Evolutionary conservation across 163 green algal species (phyloP).

Genomic region (Coccomyxa subellipsoidea): DNA sequence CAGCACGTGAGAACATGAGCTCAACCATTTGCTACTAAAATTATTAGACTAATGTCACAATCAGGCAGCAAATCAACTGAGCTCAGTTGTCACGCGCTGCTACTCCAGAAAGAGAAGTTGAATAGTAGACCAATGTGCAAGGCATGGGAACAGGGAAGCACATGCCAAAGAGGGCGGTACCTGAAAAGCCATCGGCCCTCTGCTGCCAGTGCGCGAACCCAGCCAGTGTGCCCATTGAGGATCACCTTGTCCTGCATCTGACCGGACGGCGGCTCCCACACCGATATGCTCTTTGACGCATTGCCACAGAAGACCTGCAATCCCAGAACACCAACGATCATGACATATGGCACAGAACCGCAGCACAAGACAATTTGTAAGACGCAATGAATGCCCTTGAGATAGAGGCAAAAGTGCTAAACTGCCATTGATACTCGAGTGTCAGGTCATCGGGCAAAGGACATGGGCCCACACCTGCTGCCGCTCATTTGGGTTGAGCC

Average conservation of each 20-base stretch:
- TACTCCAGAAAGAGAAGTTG: too few relatives aligned
- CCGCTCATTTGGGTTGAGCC: not conserved
- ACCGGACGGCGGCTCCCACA: conserved; percentile 44
- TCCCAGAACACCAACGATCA: not conserved
- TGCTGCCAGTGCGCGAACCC: conserved; percentile 42
- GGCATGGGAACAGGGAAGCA: too few relatives aligned
- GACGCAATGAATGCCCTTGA: too few relatives aligned
- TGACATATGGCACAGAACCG: not conserved
- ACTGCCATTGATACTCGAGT: too few relatives aligned
- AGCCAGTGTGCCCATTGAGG: conserved; percentile 50
- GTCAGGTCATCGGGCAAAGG: too few relatives aligned
- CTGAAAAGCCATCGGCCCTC: conserved; percentile 49
- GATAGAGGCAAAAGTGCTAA: too few relatives aligned
- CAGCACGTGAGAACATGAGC: not conserved
- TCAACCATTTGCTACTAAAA: not conserved
- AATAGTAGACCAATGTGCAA: too few relatives aligned
- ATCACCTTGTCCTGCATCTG: conserved; percentile 21
- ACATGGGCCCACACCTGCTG: conserved; percentile 17
- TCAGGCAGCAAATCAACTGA: not conserved
- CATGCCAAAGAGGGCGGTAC: too few relatives aligned
- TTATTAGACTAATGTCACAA: not conserved
- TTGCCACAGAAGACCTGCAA: conserved; percentile 45
- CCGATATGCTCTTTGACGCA: conserved; percentile 31
- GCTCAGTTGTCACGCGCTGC: not conserved
- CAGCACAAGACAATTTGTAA: too few relatives aligned